Evolutionary conservation across 1,284 basidiomycete species (phyloP).

Genomic region (Cutaneotrichosporon arboriforme): DNA sequence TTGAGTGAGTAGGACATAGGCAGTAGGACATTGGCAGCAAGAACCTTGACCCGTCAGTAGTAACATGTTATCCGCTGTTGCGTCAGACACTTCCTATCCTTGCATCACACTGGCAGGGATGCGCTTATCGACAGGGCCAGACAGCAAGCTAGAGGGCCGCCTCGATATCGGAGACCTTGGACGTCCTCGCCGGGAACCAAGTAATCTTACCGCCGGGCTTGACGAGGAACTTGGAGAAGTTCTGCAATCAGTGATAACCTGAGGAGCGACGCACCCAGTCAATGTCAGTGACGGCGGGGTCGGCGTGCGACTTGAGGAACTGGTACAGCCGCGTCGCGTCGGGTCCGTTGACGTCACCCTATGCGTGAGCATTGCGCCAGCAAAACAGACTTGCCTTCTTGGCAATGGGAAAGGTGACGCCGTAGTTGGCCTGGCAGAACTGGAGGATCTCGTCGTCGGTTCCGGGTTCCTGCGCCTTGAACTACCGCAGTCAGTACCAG

Average conservation of each 20-base stretch:
- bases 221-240: conserved; percentile 52
- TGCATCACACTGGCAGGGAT: too few relatives aligned
- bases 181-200: conserved; percentile 50
- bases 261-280: conserved; percentile 39
- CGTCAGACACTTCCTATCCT: too few relatives aligned
- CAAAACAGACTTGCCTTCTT: conserved; percentile 53
- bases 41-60: too few relatives aligned
- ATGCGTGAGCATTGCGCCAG: background rate
- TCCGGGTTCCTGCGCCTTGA: conserved; percentile 63
- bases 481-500: conserved; percentile 12
- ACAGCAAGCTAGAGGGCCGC: conserved; percentile 1
- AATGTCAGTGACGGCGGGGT: conserved; percentile 43
- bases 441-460: conserved; percentile 62
- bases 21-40: too few relatives aligned
- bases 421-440: conserved; percentile 62
- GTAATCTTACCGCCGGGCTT: conserved; percentile 50
- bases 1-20: too few relatives aligned
- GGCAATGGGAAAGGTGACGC: conserved; percentile 77
- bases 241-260: conserved; percentile 34
- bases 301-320: conserved; percentile 47
- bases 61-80: too few relatives aligned
- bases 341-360: conserved; percentile 51
- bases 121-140: too few relatives aligned
- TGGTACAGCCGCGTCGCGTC: conserved; percentile 52
- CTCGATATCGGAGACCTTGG: conserved; percentile 36